Base-by-base conservation (phyloP, 2,329 filamentous ascomycete genomes). In the Alternaria arborescens region DNA sequence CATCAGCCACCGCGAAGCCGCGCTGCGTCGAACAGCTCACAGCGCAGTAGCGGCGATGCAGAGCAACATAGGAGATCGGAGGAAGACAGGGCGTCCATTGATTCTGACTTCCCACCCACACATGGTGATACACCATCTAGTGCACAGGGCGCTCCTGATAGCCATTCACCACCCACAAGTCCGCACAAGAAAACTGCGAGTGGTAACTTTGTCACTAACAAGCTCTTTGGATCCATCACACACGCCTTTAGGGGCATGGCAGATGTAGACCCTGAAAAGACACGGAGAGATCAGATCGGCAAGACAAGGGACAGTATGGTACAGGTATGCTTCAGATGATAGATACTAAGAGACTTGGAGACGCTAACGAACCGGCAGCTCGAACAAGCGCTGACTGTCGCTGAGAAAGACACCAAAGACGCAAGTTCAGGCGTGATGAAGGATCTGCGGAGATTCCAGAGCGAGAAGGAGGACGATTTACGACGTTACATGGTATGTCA, bases 211-310 rank as follows among this genome's bases (percentile, higher is more conserved):
- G 94, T 98, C 63, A 94, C 94, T 1, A 97, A 87, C 73, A 89
- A 94, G 81, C 93, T 99, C 53, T 98, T 99, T 77, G 95, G 94
- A 1, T 91, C 94, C 11, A 90, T 99, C 64, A 96, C 92, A 56
- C 94, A 99, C 80, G 95, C 95, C 0, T 93, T 98, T 34, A 93
- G 98, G 74, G 95, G 95, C 4, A 94, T 98, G 71, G 94, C 95
- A 1, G 95, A 99, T 76, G 92, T 96, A 42, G 95, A 99, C 75
- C 95, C 95, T 0, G 95, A 99, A 80, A 86, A 94, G 65, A 97
- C 94, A 43, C 86, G 95, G 54, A 87, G 95, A 55, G 95, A 99
- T 77, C 91, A 93, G 65, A 97, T 99, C 69, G 94, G 94, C 40
- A 98, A 97, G 84, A 99, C 95, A 1, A 89, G 90, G 66, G 95